Evolutionary conservation across 2,329 filamentous ascomycete species (phyloP).

Genomic region (Ophiostoma ulmi): DNA sequence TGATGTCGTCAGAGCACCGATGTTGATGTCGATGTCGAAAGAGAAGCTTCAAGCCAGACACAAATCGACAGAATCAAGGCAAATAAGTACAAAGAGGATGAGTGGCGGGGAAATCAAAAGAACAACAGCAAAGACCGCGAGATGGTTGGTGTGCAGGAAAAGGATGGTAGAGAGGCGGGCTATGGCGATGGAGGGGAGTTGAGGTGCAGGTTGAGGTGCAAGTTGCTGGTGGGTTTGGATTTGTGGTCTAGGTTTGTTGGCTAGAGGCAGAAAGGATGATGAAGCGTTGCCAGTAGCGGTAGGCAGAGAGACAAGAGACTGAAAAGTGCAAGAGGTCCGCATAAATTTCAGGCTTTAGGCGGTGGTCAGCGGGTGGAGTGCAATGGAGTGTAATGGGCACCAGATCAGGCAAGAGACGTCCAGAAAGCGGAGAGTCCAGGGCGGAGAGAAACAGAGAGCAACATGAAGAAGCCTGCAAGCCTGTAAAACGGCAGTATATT

Average conservation of each 20-base stretch:
- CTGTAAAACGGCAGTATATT: neutral
- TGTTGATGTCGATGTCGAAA: neutral
- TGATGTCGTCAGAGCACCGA: neutral
- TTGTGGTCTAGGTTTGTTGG: neutral
- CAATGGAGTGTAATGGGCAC: neutral
- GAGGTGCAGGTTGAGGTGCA: neutral
- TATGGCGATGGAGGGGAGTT: slow-evolving; percentile 4
- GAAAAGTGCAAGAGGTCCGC: neutral
- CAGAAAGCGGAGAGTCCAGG: neutral
- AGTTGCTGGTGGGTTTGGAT: too few relatives aligned
- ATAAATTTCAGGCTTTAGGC: slow-evolving; percentile 10
- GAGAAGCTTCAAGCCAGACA: neutral
- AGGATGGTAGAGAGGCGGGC: neutral
- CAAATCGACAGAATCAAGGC: neutral
- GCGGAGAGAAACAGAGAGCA: neutral
- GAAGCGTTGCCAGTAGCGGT: neutral
- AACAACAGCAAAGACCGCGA: neutral
- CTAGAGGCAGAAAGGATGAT: neutral
- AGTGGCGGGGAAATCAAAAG: neutral
- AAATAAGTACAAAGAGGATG: neutral
- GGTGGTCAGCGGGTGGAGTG: slow-evolving; percentile 4
- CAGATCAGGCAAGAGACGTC: neutral
- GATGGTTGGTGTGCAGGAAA: neutral
- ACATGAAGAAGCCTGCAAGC: neutral
- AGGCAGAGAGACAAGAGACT: neutral